phyloP scores from a whole-genome alignment of 177 flowering plant species.

The Vitis hybrid region DNA sequence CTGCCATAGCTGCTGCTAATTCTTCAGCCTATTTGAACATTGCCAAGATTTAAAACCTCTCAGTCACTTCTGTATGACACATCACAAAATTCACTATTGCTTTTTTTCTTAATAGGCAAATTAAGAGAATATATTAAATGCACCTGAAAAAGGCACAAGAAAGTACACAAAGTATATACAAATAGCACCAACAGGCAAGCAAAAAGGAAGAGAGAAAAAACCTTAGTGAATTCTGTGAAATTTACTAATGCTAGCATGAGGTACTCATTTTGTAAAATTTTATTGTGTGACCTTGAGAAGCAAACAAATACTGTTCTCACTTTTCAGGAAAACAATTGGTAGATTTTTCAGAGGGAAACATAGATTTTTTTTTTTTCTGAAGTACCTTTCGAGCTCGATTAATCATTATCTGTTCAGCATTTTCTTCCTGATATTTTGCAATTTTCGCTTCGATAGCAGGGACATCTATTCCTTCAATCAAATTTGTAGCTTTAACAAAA shows the following conservation, averaged over 20 bases:
- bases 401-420: conserved; percentile 83
- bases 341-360: not conserved
- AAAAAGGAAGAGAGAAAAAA: no score
- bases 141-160: no score
- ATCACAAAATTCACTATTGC: not conserved
- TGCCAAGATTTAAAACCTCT: not conserved
- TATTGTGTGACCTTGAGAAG: no score
- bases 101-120: no score
- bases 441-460: conserved; percentile 79
- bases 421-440: conserved; percentile 73
- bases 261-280: no score
- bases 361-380: not conserved
- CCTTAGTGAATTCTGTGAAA: no score
- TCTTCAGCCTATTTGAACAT: conserved; percentile 72
- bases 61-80: not conserved
- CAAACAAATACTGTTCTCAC: no score
- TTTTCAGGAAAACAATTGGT: no score
- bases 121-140: not conserved
- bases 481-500: conserved; percentile 48
- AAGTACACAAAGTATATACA: no score
- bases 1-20: conserved; percentile 80
- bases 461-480: conserved; percentile 76
- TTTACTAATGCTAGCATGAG: no score
- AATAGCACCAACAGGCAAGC: no score
- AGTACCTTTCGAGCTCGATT: conserved; percentile 83